These are phyloP conservation scores for Rhytidiadelphus loreus DNA, from an alignment of 225 moss, liverwort and hornwort genomes.

Conservation along the genomic window DNA sequence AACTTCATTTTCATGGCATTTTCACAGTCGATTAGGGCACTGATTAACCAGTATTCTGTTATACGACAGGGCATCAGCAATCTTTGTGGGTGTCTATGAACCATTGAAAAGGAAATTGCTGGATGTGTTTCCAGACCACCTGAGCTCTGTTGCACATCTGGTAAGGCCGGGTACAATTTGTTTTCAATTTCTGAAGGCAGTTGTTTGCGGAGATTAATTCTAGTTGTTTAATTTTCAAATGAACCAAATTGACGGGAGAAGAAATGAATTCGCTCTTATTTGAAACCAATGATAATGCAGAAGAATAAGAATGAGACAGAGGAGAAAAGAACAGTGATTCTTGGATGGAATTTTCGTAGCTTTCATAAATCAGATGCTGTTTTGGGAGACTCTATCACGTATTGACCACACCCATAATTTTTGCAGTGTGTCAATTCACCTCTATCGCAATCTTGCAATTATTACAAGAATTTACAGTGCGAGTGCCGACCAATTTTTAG, in stretches of 20 bases:
- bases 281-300: not conserved
- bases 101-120: constrained; percentile 83
- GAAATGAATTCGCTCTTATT: not conserved
- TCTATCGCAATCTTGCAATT: not conserved
- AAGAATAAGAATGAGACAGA: not conserved
- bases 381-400: not conserved
- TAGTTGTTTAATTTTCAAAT: not conserved
- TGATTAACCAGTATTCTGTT: not conserved
- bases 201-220: not conserved
- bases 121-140: constrained; percentile 68
- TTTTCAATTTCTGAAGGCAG: not conserved
- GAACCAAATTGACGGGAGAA: not conserved
- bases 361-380: not conserved
- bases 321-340: not conserved
- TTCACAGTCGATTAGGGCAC: not conserved
- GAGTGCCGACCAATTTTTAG: not conserved
- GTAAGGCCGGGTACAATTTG: constrained; percentile 14
- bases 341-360: not conserved
- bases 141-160: constrained; percentile 89
- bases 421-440: not conserved
- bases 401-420: not conserved
- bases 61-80: constrained; percentile 70
- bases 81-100: constrained; percentile 95
- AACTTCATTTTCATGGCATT: not conserved
- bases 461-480: not conserved